Evolutionary conservation across 345 rosid species (phyloP).

Genomic region (Angophora floribunda): DNA sequence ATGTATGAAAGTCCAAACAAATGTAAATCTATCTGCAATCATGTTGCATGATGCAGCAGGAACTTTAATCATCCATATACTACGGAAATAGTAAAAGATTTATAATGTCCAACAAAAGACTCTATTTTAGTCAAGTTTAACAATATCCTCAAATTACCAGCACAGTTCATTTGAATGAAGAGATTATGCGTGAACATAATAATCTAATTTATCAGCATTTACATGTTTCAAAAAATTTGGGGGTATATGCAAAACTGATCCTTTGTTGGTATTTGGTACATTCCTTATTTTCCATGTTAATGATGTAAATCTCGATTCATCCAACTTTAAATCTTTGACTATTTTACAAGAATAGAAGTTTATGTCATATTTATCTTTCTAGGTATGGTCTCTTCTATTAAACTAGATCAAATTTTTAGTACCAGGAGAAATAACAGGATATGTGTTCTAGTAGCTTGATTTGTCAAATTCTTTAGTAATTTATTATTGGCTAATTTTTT

Average conservation of each 20-base stretch:
- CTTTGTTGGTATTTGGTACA: neutral
- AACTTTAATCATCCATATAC: neutral
- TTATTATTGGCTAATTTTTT: neutral
- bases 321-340: neutral
- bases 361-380: neutral
- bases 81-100: neutral
- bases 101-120: neutral
- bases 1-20: neutral
- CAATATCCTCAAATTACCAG: neutral
- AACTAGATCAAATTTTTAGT: neutral
- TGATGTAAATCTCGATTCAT: neutral
- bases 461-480: neutral
- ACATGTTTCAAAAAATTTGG: neutral
- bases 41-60: neutral
- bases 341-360: neutral
- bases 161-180: neutral
- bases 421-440: neutral
- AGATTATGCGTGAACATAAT: neutral
- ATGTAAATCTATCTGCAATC: neutral
- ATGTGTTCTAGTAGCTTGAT: neutral
- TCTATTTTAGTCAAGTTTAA: neutral
- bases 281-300: neutral
- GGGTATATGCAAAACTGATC: neutral
- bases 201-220: neutral
- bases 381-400: neutral